These are phyloP conservation scores for Furculomyces boomerangus DNA, from an alignment of 371 early-diverging fungal species.

Conservation along the genomic window DNA sequence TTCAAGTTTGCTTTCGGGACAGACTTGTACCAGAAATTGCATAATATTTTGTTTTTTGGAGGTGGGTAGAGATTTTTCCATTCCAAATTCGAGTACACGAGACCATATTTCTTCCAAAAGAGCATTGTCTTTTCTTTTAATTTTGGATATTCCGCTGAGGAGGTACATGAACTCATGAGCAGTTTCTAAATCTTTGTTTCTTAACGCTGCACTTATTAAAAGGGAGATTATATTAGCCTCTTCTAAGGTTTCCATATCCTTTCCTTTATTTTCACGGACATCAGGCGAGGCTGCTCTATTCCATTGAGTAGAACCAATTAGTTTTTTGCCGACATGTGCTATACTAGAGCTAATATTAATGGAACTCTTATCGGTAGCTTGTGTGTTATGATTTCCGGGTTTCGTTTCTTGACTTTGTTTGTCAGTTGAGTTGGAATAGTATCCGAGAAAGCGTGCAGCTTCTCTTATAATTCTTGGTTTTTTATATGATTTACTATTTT, in stretches of 20 bases:
- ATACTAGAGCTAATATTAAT: not conserved
- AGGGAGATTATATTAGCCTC: not conserved
- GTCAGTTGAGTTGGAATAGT: not conserved
- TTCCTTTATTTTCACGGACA: not conserved
- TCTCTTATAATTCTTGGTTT: slow-evolving; percentile 1
- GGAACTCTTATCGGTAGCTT: not conserved
- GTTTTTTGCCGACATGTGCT: not conserved
- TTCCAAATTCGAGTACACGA: not conserved
- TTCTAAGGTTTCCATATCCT: not conserved
- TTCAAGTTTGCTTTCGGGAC: not conserved
- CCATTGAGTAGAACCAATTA: not conserved
- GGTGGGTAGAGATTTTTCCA: not conserved
- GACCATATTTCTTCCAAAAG: not conserved
- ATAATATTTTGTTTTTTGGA: not conserved
- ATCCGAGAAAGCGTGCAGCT: not conserved
- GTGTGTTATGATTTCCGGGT: not conserved
- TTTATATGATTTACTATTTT: not conserved
- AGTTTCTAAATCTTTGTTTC: not conserved
- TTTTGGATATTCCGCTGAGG: not conserved
- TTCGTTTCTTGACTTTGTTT: no score
- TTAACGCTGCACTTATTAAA: not conserved
- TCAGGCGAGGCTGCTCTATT: not conserved
- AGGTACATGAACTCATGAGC: not conserved
- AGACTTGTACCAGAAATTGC: not conserved
- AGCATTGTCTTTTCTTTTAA: not conserved